Evolutionary conservation across 768 basidiomycete genomes (phyloP), one percentile per base, ranked within the genome.

Genomic region (Macrocybe gigantea): DNA sequence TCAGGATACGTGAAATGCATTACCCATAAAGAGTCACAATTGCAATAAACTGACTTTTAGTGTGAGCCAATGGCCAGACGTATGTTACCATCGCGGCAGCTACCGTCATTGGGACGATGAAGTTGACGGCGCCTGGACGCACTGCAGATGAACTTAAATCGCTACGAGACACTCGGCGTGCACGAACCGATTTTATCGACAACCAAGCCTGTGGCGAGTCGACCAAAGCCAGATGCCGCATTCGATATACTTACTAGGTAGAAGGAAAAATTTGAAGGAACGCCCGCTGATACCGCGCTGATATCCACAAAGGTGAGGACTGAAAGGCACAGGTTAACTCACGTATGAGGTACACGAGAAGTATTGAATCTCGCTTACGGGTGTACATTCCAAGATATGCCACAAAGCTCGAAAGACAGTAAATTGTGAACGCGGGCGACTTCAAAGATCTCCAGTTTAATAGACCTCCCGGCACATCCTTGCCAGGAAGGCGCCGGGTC

Each of bases 161-260:
- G 38, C n/a, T 45, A 7, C 6, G 12, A 5, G 6, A 32, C 5
- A 35, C 13, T 38, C 13, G 38, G 13, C 38, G 41, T 7, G 11
- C 15, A 39, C 7, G 55, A 70, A 76, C 82, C 82, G 11, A 73
- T 43, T 44, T 61, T 65, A 57, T 85, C 83, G 7, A 74, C 71
- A 9, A 75, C 41, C 10, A 77, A 29, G 10, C 80, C 83, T 0
- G 69, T 69, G 1, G 62, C 39, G 6, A 83, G 47, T 2, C 85
- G 76, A 3, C 83, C 83, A 9, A 83, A 52, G 2, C 73, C 70
- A 2, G 79, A 80, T 6, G 72, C 65, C 1, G 75, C 81, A 53
- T 88, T 88, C 0, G 78, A 71, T 38, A 87, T 78, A 9, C 82
- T 70, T 10, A 83, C 65, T 7, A 82, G 67, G 56, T 85, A 83